These are phyloP conservation scores for Boletus tylopilopsis DNA, from an alignment of 768 basidiomycete species.

Conservation along the genomic window DNA sequence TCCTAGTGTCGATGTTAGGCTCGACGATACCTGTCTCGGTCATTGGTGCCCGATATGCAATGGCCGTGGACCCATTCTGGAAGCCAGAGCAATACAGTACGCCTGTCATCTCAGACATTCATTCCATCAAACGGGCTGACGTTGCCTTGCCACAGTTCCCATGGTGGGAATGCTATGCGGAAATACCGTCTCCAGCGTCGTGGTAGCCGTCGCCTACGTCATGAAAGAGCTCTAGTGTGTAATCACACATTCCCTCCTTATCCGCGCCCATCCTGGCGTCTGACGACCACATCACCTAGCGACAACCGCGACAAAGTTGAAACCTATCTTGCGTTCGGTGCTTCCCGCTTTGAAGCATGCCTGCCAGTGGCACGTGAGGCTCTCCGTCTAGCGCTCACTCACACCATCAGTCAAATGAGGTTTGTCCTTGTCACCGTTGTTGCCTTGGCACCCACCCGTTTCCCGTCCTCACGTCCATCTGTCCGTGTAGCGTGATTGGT, in stretches of 20 bases:
- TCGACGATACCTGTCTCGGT: conserved; percentile 80
- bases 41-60: conserved; percentile 70
- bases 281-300: conserved; percentile 31
- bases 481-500: conserved; percentile 55
- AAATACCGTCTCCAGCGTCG: conserved; percentile 70
- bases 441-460: neutral
- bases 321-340: conserved; percentile 82
- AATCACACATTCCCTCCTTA: neutral
- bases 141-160: conserved; percentile 48
- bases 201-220: conserved; percentile 66
- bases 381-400: conserved; percentile 74
- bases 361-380: conserved; percentile 75
- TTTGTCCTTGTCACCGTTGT: conserved; percentile 18
- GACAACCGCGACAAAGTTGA: conserved; percentile 87
- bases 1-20: conserved; percentile 65
- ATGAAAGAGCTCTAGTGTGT: conserved; percentile 72
- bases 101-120: conserved; percentile 13
- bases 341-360: conserved; percentile 79
- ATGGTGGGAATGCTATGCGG: conserved; percentile 87
- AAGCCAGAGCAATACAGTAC: conserved; percentile 74
- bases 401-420: conserved; percentile 87
- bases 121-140: neutral
- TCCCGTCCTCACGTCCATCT: neutral
- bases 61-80: conserved; percentile 80
- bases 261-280: neutral